Conservation (phyloP, 2,329 filamentous ascomycete genomes). For the Aureobasidium sp. region DNA sequence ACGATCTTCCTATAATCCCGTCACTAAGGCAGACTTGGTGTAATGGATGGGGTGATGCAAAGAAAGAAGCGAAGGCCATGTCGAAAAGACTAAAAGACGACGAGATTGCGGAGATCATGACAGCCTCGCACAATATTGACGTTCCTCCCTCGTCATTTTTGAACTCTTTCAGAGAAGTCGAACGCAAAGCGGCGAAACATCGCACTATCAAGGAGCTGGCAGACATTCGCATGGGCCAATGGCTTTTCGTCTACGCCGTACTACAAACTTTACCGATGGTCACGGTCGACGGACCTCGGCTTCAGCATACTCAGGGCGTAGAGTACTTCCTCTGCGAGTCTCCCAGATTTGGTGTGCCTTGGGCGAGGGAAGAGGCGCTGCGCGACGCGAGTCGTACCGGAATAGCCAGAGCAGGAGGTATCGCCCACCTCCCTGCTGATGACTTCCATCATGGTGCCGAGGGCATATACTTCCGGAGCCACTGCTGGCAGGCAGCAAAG, state of each 20-base stretch:
- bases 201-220: slow-evolving; percentile 58
- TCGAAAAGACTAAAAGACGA: slow-evolving; percentile 67
- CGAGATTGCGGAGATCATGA: slow-evolving; percentile 68
- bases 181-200: slow-evolving; percentile 57
- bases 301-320: slow-evolving; percentile 61
- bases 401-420: slow-evolving; percentile 66
- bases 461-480: slow-evolving; percentile 58
- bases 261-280: slow-evolving; percentile 71
- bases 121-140: slow-evolving; percentile 73
- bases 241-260: slow-evolving; percentile 73
- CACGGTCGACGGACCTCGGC: slow-evolving; percentile 63
- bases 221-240: slow-evolving; percentile 66
- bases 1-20: slow-evolving; percentile 74
- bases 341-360: slow-evolving; percentile 63
- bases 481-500: slow-evolving; percentile 59
- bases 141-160: slow-evolving; percentile 57
- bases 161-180: slow-evolving; percentile 61
- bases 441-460: slow-evolving; percentile 59
- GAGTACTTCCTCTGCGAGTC: slow-evolving; percentile 78
- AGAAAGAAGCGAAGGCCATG: slow-evolving; percentile 66
- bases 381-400: slow-evolving; percentile 44
- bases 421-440: slow-evolving; percentile 55
- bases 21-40: slow-evolving; percentile 57
- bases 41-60: slow-evolving; percentile 56
- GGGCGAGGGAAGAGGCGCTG: slow-evolving; percentile 56